These are phyloP conservation scores for Capsicum rhomboideum DNA, from an alignment of 257 asterid genomes.

Conservation along the genomic window DNA sequence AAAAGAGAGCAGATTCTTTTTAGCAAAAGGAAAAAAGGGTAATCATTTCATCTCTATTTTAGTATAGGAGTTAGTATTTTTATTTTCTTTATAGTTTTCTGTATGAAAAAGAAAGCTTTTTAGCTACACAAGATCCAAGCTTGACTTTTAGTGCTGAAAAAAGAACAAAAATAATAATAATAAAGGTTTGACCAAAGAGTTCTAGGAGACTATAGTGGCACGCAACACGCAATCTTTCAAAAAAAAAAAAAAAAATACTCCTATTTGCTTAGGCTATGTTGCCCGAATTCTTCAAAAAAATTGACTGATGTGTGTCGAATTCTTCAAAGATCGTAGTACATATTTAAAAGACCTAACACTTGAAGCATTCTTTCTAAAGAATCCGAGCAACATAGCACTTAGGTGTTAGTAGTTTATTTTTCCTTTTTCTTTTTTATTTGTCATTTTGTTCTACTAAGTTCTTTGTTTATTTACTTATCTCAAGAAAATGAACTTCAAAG, in stretches of 20 bases:
- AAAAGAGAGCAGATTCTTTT: neutral
- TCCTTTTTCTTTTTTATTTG: too few relatives aligned
- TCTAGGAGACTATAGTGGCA: neutral
- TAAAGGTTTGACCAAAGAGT: neutral
- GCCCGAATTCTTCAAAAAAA: too few relatives aligned
- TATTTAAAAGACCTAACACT: too few relatives aligned
- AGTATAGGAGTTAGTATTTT: neutral
- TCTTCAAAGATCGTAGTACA: too few relatives aligned
- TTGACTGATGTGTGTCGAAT: too few relatives aligned
- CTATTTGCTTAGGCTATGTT: too few relatives aligned
- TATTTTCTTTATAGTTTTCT: neutral
- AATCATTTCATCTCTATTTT: neutral
- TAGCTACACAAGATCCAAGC: neutral
- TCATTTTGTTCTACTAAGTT: too few relatives aligned
- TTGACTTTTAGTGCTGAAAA: neutral
- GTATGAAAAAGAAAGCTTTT: neutral
- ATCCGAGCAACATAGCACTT: too few relatives aligned
- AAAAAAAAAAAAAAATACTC: neutral
- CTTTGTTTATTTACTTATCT: neutral
- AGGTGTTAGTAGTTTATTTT: too few relatives aligned
- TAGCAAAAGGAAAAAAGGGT: neutral
- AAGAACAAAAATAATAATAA: neutral
- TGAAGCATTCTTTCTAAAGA: too few relatives aligned
- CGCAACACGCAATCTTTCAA: conserved; percentile 5
- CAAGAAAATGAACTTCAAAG: neutral